phyloP scores from a whole-genome alignment of 129 eudicot genomes.

The Pseudognaphalium luteoalbum region DNA sequence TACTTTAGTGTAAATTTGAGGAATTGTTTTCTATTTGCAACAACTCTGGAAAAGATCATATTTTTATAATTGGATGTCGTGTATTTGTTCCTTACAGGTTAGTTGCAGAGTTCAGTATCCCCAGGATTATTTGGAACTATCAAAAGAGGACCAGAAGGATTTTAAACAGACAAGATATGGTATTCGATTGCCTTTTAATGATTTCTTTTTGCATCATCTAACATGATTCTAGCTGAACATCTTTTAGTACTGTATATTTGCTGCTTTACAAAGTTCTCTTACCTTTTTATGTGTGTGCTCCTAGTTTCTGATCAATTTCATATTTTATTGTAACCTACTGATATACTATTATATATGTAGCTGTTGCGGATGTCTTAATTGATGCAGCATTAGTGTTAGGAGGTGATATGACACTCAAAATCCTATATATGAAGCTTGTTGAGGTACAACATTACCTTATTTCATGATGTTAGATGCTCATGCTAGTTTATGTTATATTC shows the following conservation, averaged over 20 bases:
- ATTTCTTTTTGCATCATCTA: not conserved
- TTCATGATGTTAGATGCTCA: not conserved
- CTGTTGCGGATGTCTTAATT: slow-evolving; percentile 96
- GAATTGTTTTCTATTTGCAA: not conserved
- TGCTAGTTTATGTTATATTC: not conserved
- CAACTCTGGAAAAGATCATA: not conserved
- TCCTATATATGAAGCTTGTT: slow-evolving; percentile 88
- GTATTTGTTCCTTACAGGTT: slow-evolving; percentile 52
- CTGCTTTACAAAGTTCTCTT: not conserved
- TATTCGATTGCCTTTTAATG: slow-evolving; percentile 31
- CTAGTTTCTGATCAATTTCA: not conserved
- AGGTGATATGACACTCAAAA: slow-evolving; percentile 79
- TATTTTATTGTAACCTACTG: slow-evolving; percentile 17
- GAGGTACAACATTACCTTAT: slow-evolving; percentile 58
- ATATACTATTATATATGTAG: slow-evolving; percentile 45
- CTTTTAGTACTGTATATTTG: not conserved
- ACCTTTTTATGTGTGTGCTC: not conserved
- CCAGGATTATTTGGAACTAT: slow-evolving; percentile 76
- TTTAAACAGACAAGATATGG: slow-evolving; percentile 98
- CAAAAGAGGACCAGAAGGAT: slow-evolving; percentile 96
- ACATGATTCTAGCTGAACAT: not conserved
- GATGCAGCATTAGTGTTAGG: slow-evolving; percentile 98
- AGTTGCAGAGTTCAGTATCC: slow-evolving; percentile 94
- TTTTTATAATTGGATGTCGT: not conserved
- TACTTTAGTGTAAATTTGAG: not conserved